Conservation (phyloP, 148 eudicot species). For the Cornus controversa region DNA sequence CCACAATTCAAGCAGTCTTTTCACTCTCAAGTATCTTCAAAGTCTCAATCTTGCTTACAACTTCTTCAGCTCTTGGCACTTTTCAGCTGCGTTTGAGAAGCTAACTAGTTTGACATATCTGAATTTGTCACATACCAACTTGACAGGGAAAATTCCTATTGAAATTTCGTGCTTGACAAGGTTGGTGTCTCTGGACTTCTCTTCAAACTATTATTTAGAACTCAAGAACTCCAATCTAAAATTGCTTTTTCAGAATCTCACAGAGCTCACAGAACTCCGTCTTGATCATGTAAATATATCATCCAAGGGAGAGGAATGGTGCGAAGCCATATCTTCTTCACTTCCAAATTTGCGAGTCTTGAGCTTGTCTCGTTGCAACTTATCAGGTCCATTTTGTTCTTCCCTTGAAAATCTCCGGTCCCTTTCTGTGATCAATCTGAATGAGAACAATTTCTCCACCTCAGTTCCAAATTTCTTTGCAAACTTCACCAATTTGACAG, state of each 20-base stretch:
- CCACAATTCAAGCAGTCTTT: constrained; percentile 21
- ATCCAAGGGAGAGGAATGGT: constrained; percentile 14
- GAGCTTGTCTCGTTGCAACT: constrained; percentile 18
- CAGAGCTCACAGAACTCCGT: constrained; percentile 15
- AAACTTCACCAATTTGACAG: constrained; percentile 17
- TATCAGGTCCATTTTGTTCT: constrained; percentile 12
- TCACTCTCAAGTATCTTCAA: constrained; percentile 18
- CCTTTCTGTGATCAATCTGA: constrained; percentile 14
- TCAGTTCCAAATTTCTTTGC: constrained; percentile 16
- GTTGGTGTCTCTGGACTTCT: constrained; percentile 16
- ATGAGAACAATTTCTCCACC: background rate
- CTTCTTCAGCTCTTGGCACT: background rate
- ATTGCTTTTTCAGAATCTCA: constrained; percentile 18
- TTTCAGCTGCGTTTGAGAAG: constrained; percentile 19
- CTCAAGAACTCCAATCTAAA: constrained; percentile 5
- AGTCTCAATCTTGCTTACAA: constrained; percentile 32
- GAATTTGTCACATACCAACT: constrained; percentile 18
- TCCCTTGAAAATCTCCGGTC: constrained; percentile 11
- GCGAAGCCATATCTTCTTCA: constrained; percentile 1
- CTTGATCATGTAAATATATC: constrained; percentile 18
- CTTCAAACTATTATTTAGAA: background rate
- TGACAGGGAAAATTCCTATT: too few relatives aligned
- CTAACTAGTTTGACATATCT: constrained; percentile 24
- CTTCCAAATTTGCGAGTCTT: constrained; percentile 24
- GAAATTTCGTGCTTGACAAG: constrained; percentile 22